Percentiles rank a stretch among this genome's conserved stretches.
Conservation (phyloP, 257 asterid species). For the Schizonepeta tenuifolia region DNA sequence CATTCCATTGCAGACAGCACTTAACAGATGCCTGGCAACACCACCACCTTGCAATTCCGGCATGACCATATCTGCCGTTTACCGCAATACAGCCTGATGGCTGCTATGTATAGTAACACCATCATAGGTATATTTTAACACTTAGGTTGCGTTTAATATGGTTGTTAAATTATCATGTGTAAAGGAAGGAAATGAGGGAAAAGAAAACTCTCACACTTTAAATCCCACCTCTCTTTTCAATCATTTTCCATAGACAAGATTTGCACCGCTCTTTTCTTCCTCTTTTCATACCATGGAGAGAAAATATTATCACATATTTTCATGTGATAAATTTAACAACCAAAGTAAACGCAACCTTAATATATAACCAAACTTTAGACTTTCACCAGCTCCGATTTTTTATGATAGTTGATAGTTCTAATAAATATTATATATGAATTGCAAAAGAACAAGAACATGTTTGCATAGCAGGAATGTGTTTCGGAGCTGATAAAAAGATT, state of each 20-base stretch:
- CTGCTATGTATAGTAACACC: neutral
- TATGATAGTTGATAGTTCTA: slow-evolving; percentile 2
- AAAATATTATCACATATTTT: too few relatives aligned
- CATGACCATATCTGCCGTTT: neutral
- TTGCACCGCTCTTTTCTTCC: too few relatives aligned
- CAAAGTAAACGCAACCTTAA: too few relatives aligned
- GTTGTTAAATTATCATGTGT: too few relatives aligned
- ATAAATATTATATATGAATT: neutral
- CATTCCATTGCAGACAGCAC: neutral
- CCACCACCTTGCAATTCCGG: slow-evolving; percentile 6
- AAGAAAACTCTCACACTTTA: too few relatives aligned
- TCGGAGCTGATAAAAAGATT: neutral
- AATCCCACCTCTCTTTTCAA: too few relatives aligned
- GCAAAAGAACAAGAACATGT: neutral
- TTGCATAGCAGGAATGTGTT: neutral
- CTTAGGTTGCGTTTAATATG: too few relatives aligned
- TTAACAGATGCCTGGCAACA: neutral
- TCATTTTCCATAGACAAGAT: too few relatives aligned
- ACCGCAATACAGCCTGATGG: neutral
- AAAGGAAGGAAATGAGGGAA: too few relatives aligned
- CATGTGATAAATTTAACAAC: too few relatives aligned
- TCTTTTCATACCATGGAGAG: too few relatives aligned
- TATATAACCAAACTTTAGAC: neutral
- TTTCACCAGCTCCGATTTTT: neutral
- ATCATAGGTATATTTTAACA: neutral